These are phyloP conservation scores for Kregervanrija fluxuum DNA, from an alignment of 805 yeast genomes.

Conservation along the genomic window DNA sequence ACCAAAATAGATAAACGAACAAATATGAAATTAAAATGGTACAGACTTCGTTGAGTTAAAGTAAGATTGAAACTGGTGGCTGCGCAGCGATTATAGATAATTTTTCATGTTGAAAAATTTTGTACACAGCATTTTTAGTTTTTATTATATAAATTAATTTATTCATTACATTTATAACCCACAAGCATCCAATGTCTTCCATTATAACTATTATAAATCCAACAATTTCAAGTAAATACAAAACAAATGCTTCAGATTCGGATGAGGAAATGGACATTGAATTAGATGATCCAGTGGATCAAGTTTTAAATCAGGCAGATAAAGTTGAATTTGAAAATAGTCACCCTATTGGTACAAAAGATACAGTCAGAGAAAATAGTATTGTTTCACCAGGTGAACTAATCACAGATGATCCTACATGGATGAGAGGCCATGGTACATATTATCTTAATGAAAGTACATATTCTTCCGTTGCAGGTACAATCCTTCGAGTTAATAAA, in stretches of 20 bases:
- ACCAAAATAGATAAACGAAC: too few species aligned
- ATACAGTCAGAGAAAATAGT: slow-evolving; percentile 18
- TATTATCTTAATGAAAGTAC: slow-evolving; percentile 70
- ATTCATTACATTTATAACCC: too few species aligned
- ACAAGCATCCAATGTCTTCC: slow-evolving; percentile 10
- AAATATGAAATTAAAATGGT: too few species aligned
- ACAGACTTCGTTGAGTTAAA: too few species aligned
- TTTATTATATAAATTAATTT: too few species aligned
- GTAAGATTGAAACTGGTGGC: too few species aligned
- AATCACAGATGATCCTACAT: slow-evolving; percentile 89
- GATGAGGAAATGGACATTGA: slow-evolving; percentile 15
- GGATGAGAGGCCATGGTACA: slow-evolving; percentile 99
- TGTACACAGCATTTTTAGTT: too few species aligned
- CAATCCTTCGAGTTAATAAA: slow-evolving; percentile 77
- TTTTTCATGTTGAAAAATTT: too few species aligned
- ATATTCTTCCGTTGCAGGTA: slow-evolving; percentile 89
- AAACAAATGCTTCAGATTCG: slow-evolving; percentile 11
- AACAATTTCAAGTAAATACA: slow-evolving; percentile 7
- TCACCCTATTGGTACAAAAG: too few species aligned
- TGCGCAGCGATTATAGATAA: too few species aligned
- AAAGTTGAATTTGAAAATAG: slow-evolving; percentile 3
- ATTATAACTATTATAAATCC: slow-evolving; percentile 25
- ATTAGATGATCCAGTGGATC: slow-evolving; percentile 9
- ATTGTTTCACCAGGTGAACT: slow-evolving; percentile 94
- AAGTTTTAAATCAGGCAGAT: slow-evolving; percentile 6